Base-by-base conservation (phyloP, 345 rosid genomes). In the Microthlaspi erraticum region DNA sequence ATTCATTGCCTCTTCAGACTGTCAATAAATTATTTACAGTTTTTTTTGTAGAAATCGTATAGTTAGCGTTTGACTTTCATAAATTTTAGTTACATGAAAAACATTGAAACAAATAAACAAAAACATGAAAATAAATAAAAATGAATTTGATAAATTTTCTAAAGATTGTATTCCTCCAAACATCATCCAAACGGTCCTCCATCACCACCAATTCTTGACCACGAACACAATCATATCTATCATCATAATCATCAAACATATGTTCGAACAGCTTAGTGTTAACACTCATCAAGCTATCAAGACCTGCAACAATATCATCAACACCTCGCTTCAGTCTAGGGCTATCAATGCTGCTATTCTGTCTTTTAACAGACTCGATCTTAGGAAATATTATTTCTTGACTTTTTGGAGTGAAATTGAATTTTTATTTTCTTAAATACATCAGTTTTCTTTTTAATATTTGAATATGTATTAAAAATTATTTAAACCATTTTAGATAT, bases 251-350 rank as follows among this genome's bases (percentile, higher is more conserved):
- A 8, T 62, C 58, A 43, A 43, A 6, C 37, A 71, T 42, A 46
- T 16, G 46, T 43, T 82, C 67, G 26, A 64, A 64, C 2, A 79
- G 10, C 23, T 72, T 75, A 34, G 53, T 64, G 62, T 73, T 83
- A 66, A 75, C 68, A 32, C 72, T 57, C 48, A 80, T 59, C 55
- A 90, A 63, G 64, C 66, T 67, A 44, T 84, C 85, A 75, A 78
- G 64, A 63, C 75, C 80, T 33, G 23, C 16, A 45, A 85, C 54
- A 10, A 86, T 65, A 60, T 85, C 81, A 60, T 74, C 83, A 10
- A 88, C 46, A 61, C 54, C 75, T 74, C 70, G 70, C 63, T 75
- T 83, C 33, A 43, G 48, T 32, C 68, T 79, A 36, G 39, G 39
- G 46, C 60, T 77, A 12, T 60, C n/a, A n/a, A n/a, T 46, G 14